Conservation (phyloP, 805 yeast genomes). For the Tetrapisispora taiwanensis region DNA sequence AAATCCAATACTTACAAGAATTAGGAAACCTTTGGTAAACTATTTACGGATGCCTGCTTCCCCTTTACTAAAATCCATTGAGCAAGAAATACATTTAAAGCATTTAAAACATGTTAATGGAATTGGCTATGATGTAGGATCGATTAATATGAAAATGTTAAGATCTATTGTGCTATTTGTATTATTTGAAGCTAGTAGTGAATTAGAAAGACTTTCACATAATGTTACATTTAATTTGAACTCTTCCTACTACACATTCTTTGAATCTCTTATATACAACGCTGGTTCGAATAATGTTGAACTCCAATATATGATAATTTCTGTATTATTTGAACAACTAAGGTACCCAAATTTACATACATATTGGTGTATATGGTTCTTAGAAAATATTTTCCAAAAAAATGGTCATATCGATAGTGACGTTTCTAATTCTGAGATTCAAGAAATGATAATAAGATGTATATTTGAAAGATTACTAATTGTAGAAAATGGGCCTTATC, state of each 20-base stretch:
- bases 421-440: conserved; percentile 29
- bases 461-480: conserved; percentile 77
- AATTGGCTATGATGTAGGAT: conserved; percentile 48
- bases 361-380: conserved; percentile 65
- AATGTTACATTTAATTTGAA: conserved; percentile 44
- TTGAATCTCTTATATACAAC: conserved; percentile 51
- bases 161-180: conserved; percentile 70
- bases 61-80: conserved; percentile 53
- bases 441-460: conserved; percentile 73
- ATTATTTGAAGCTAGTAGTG: conserved; percentile 54
- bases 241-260: conserved; percentile 55
- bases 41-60: conserved; percentile 70
- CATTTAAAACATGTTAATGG: conserved; percentile 37
- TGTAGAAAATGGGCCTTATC: conserved; percentile 70
- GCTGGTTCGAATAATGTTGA: conserved; percentile 42
- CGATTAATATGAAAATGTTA: conserved; percentile 47
- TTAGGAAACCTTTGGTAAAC: conserved; percentile 69
- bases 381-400: conserved; percentile 52
- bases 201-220: conserved; percentile 39
- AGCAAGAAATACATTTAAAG: conserved; percentile 32
- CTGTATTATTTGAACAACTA: conserved; percentile 79
- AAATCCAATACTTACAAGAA: conserved; percentile 46
- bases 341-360: conserved; percentile 90
- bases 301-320: conserved; percentile 59
- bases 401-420: neutral